Base-by-base conservation (phyloP, 1,139 yeast genomes). In the Diutina neorugosa region DNA sequence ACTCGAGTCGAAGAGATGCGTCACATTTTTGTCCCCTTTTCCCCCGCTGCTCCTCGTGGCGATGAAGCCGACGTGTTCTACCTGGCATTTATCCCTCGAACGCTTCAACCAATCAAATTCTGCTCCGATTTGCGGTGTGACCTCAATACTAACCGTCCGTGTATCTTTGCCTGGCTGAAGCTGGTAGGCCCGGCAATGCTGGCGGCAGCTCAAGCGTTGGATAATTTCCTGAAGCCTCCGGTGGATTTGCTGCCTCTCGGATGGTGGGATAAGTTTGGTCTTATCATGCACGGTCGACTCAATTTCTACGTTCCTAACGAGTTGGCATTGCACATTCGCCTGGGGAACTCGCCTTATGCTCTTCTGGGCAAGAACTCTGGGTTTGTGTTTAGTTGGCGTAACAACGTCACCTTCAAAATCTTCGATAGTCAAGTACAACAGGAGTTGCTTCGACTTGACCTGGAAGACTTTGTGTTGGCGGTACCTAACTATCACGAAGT, bases 211-310 rank as follows among this genome's bases (percentile, higher is more conserved):
- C 61, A 60, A 57, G 78, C 67, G 67, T 81, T 69, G 58, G 84
- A 61, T 64, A 86, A 70, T 66, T 81, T 69, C 77, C 83, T 76
- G 52, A 85, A 83, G 58, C 88, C 90, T 0, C 84, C 82, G 12
- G 72, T 86, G 16, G 98, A 93, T 64, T 91, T 90, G 21, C 86
- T 96, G 55, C 87, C 88, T 50, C 69, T 90, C 27, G 98, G 98
- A 0, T 85, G 73, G 71, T 86, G 78, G 86, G 86, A 75, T 57
- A 75, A 75, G 53, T 54, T 72, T 23, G 67, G 77, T 0, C 61
- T 75, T 42, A 60, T 66, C 51, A 59, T 66, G 51, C 80, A 73
- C 55, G 80, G 77, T 9, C 81, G 79, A 61, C 69, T 81, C 31
- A 67, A 73, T 9, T 80, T 84, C 73, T 77, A 81, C 57, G 67